Percentiles rank a stretch among this genome's conserved stretches.
Evolutionary conservation across 305 asterid species (phyloP).

Genomic region (Rubia balearica): DNA sequence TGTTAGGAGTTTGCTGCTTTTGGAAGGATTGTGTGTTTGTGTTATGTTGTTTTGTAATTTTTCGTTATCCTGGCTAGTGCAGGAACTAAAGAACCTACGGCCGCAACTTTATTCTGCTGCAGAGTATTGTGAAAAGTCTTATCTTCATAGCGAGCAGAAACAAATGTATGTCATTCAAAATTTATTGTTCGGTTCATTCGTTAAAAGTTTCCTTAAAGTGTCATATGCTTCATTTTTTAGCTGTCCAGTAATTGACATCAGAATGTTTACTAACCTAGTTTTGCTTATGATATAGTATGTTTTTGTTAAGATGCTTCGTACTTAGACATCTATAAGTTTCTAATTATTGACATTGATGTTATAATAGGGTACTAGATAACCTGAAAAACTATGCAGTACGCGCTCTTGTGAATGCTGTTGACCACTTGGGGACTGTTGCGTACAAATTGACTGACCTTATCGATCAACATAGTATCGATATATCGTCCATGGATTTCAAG

Average conservation of each 20-base stretch:
- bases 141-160: slow-evolving; percentile 70
- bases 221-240: background rate
- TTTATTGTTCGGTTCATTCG: background rate
- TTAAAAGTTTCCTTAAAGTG: background rate
- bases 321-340: background rate
- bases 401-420: slow-evolving; percentile 96
- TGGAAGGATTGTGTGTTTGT: background rate
- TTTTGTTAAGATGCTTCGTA: background rate
- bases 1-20: background rate
- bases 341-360: slow-evolving; percentile 9
- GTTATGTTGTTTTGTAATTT: background rate
- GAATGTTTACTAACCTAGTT: background rate
- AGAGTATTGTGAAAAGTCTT: slow-evolving; percentile 82
- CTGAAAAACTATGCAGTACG: slow-evolving; percentile 83
- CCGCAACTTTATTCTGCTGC: slow-evolving; percentile 96
- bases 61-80: slow-evolving; percentile 17
- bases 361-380: slow-evolving; percentile 80
- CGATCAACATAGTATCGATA: slow-evolving; percentile 68
- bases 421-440: slow-evolving; percentile 98
- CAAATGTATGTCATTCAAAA: slow-evolving; percentile 50
- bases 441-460: slow-evolving; percentile 78
- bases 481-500: slow-evolving; percentile 62
- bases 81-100: slow-evolving; percentile 88
- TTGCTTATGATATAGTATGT: background rate
- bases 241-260: background rate